Conservation (phyloP, 192 early-diverging fungal species). For the Rhizophagus clarus region DNA sequence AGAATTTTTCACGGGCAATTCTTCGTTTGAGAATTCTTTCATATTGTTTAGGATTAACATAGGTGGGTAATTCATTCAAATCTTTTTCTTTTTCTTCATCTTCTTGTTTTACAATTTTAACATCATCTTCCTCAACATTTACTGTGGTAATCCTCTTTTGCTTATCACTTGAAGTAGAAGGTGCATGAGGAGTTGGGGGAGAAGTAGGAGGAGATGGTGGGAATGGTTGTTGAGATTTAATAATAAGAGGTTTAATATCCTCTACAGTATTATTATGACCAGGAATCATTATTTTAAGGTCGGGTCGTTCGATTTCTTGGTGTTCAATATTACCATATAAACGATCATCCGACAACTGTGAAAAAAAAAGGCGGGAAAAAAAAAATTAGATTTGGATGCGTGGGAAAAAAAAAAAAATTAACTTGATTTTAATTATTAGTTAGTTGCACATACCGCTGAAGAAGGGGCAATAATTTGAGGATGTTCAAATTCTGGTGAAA, state of each 20-base stretch:
- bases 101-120: not conserved
- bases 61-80: not conserved
- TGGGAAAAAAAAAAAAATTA: not conserved
- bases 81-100: not conserved
- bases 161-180: not conserved
- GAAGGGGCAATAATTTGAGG: not conserved
- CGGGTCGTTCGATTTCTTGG: not conserved
- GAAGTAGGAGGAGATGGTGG: not conserved
- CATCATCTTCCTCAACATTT: not conserved
- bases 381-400: not conserved
- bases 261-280: not conserved
- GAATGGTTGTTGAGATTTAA: not conserved
- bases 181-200: not conserved
- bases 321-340: not conserved
- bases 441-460: not conserved
- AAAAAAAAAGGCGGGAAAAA: not conserved
- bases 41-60: slow-evolving; percentile 58
- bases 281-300: not conserved
- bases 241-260: not conserved
- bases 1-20: slow-evolving; percentile 80
- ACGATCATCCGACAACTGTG: not conserved
- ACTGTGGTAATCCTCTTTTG: not conserved
- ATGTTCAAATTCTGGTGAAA: too few relatives aligned
- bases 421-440: too few relatives aligned
- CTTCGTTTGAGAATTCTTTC: slow-evolving; percentile 93